Evolutionary conservation across 768 basidiomycete species (phyloP), one percentile per base, ranked within the genome.

Genomic region (Podaxis mareebaensis): DNA sequence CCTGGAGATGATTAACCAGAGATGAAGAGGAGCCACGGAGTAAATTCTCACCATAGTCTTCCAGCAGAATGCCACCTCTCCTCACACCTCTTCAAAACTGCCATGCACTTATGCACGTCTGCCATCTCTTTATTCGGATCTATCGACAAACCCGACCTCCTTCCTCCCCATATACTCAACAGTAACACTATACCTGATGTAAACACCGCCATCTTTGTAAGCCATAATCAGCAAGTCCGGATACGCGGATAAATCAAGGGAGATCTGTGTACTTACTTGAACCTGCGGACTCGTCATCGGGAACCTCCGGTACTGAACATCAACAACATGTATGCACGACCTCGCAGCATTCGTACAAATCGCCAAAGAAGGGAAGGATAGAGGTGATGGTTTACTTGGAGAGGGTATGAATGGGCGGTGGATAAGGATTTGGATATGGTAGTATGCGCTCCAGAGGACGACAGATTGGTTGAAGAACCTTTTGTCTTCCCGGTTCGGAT

Each of bases 261-360:
- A 4, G 17, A 42, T 42, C 17, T 17, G 17, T 20, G 44, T n/a
- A n/a, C 44, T 46, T 17, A 46, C 44, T 10, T 79, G 78, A 12
- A 76, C 53, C 7, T 77, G 74, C 11, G 78, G 77, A 38, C 72
- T 63, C 0, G 74, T 69, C 13, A 70, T 59, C 2, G 60, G 55
- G n/a, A 67, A 72, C 5, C 83, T 75, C 55, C 70, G 75, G 54
- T 80, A 74, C 57, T 84, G 81, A 2, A 84, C 75, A 66, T 93
- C 90, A 40, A 91, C 76, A 22, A 97, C 82, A 67, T 93, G 93
- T n/a, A 84, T 86, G 60, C 87, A 91, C 1, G 91, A 91, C 20
- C 94, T 80, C 0, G 94, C 92, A 0, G 95, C 88, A 63, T 94
- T 84, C 11, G 91, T 85, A 72, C 89, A 92, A 59, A 90, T 92